Conservation (phyloP, 2,329 filamentous ascomycete species). For the Fusarium hainanense region DNA sequence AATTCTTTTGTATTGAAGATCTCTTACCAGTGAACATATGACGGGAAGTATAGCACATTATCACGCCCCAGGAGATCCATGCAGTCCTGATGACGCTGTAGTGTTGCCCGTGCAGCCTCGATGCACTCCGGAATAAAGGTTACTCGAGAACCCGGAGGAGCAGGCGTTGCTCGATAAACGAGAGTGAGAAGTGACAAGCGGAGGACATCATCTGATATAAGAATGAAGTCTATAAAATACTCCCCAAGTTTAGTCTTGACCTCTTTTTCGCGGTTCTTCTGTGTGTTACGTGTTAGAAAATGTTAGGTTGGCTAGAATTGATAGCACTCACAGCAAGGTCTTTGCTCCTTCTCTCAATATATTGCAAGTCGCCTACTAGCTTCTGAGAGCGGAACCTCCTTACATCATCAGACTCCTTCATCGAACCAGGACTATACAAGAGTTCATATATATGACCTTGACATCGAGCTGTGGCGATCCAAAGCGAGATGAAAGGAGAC, state of each 20-base stretch:
- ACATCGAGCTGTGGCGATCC: constrained; percentile 64
- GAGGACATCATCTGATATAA: constrained; percentile 56
- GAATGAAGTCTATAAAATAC: constrained; percentile 50
- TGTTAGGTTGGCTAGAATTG: too few species aligned
- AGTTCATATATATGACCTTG: constrained; percentile 67
- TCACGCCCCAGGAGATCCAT: constrained; percentile 53
- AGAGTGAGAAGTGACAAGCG: constrained; percentile 56
- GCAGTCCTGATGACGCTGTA: constrained; percentile 55
- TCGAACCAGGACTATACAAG: constrained; percentile 60
- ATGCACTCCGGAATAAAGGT: constrained; percentile 58
- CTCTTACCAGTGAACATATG: constrained; percentile 57
- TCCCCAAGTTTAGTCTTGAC: constrained; percentile 41
- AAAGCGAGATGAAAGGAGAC: constrained; percentile 56
- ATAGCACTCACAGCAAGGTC: constrained; percentile 29
- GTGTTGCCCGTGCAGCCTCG: constrained; percentile 54
- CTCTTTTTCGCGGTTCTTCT: constrained; percentile 43
- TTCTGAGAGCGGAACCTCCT: constrained; percentile 50
- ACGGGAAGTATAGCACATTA: constrained; percentile 52
- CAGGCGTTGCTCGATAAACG: constrained; percentile 56
- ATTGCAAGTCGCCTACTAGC: constrained; percentile 49
- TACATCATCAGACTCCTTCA: constrained; percentile 49
- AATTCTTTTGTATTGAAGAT: too few species aligned
- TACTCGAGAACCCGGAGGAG: constrained; percentile 40
- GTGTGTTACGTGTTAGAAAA: not conserved
- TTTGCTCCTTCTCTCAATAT: constrained; percentile 39